A percentile compares a stretch with the other conserved stretches of the same genome.
phyloP scores from a whole-genome alignment of 371 early-diverging fungal genomes.

The Haplosporangium sp. region DNA sequence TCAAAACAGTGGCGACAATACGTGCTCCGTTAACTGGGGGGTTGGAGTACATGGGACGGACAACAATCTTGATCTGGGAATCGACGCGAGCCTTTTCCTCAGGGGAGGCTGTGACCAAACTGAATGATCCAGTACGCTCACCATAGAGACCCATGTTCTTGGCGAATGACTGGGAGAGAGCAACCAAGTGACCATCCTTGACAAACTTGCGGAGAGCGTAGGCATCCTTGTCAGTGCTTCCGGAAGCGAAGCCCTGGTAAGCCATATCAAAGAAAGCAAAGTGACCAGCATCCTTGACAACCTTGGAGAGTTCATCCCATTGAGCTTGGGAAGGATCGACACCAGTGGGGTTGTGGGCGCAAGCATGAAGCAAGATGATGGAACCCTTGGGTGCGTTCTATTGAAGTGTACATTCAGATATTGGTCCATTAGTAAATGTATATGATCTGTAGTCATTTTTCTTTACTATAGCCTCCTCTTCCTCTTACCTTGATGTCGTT shows the following conservation, averaged over 20 bases:
- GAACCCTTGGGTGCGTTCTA: conserved; percentile 89
- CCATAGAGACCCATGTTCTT: conserved; percentile 99
- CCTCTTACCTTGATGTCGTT: conserved; percentile 81
- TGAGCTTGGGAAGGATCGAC: conserved; percentile 95
- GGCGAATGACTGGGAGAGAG: conserved; percentile 96
- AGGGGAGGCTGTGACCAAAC: conserved; percentile 81
- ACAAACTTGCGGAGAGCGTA: conserved; percentile 96
- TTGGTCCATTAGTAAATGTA: too few species aligned
- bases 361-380: conserved; percentile 95
- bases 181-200: conserved; percentile 79
- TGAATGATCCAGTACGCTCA: conserved; percentile 98
- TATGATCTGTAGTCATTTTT: too few species aligned
- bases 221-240: conserved; percentile 91
- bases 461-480: too few species aligned
- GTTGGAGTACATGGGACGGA: conserved; percentile 98
- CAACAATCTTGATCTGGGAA: conserved; percentile 95
- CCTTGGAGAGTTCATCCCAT: conserved; percentile 91
- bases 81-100: conserved; percentile 90
- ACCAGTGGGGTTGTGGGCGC: conserved; percentile 99
- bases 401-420: not conserved
- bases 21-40: conserved; percentile 96
- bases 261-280: conserved; percentile 98
- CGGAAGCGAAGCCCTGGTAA: conserved; percentile 99
- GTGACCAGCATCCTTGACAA: conserved; percentile 86
- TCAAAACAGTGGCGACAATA: conserved; percentile 91